Evolutionary conservation across 2,329 filamentous ascomycete genomes (phyloP).

Genomic region (Exophiala bonariae): DNA sequence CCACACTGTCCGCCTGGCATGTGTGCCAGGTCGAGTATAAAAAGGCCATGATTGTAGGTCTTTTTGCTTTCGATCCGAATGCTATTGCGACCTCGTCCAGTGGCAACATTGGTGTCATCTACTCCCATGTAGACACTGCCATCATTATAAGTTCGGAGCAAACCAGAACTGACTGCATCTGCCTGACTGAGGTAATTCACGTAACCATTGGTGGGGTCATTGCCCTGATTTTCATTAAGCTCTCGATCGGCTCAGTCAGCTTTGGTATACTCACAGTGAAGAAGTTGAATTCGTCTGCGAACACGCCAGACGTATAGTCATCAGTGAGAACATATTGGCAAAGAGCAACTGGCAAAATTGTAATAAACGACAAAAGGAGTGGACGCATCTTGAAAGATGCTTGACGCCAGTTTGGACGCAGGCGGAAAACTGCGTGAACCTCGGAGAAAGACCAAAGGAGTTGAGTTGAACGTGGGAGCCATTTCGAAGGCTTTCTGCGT

Average conservation of each 20-base stretch:
- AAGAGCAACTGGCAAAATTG: neutral
- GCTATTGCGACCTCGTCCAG: conserved; percentile 63
- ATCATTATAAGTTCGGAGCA: conserved; percentile 57
- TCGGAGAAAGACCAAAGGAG: no score
- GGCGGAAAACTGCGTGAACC: no score
- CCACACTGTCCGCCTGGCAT: conserved; percentile 73
- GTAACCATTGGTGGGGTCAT: conserved; percentile 73
- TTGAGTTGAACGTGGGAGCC: no score
- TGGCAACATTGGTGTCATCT: conserved; percentile 59
- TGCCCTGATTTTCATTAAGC: conserved; percentile 27
- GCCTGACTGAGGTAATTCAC: conserved; percentile 65
- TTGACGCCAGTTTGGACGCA: neutral
- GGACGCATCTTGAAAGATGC: conserved; percentile 9
- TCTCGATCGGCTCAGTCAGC: neutral
- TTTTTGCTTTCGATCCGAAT: conserved; percentile 71
- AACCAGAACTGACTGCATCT: conserved; percentile 55
- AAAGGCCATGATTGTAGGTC: conserved; percentile 64
- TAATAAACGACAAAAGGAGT: conserved; percentile 5
- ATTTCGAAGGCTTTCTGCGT: no score
- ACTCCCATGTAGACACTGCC: conserved; percentile 67
- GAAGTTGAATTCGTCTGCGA: conserved; percentile 55
- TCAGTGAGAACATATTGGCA: conserved; percentile 45
- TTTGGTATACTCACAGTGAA: conserved; percentile 38
- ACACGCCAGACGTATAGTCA: conserved; percentile 46
- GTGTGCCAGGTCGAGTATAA: conserved; percentile 70